These are phyloP conservation scores for Tuber microsphaerosporum DNA, from an alignment of 495 filamentous ascomycete species.

Conservation along the genomic window DNA sequence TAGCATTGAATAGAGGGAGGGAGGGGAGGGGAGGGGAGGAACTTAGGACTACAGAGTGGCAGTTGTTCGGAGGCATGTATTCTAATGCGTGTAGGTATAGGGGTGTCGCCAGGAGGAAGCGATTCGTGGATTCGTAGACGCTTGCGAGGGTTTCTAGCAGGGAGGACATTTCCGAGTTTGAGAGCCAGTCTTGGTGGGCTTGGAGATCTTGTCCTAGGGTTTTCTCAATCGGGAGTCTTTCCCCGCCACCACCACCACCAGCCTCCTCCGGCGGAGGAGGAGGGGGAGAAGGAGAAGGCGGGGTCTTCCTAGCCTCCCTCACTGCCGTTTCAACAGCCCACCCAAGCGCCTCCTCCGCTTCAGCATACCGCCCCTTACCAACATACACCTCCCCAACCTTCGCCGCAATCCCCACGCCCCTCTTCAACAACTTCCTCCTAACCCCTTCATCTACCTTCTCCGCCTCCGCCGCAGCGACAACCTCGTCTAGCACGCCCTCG, in stretches of 20 bases:
- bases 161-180: conserved; percentile 19
- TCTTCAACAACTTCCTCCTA: conserved; percentile 62
- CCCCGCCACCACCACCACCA: conserved; percentile 52
- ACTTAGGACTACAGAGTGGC: conserved; percentile 66
- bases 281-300: not conserved
- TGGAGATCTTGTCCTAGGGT: conserved; percentile 3
- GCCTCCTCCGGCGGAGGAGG: conserved; percentile 49
- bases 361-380: conserved; percentile 53
- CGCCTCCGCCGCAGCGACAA: conserved; percentile 49
- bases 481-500: conserved; percentile 58
- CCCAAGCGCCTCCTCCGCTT: conserved; percentile 65
- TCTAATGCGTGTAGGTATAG: conserved; percentile 76
- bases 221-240: conserved; percentile 45
- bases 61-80: conserved; percentile 51
- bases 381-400: conserved; percentile 77
- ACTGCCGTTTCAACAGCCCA: conserved; percentile 75
- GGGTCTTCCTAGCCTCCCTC: conserved; percentile 49
- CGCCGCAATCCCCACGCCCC: conserved; percentile 63
- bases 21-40: conserved; percentile 43
- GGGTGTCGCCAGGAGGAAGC: conserved; percentile 74
- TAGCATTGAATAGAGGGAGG: not conserved
- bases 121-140: conserved; percentile 60
- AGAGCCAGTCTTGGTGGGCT: conserved; percentile 6
- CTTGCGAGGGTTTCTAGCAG: conserved; percentile 53
- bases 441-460: conserved; percentile 44